Evolutionary conservation across 345 rosid species (phyloP).

Genomic region (Arabidopsis suecica): DNA sequence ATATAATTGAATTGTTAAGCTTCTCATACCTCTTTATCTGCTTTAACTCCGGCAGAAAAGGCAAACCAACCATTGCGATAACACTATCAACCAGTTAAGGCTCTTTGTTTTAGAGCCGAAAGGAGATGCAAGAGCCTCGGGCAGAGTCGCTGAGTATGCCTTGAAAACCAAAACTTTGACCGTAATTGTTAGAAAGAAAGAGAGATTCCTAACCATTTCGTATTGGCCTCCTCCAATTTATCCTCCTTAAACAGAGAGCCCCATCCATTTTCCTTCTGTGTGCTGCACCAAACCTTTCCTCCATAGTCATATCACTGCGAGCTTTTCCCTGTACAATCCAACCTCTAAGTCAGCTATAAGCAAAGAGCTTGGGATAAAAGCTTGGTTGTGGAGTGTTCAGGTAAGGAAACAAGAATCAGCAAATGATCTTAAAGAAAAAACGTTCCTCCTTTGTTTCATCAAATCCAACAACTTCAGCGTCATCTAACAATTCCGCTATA

Average conservation of each 20-base stretch:
- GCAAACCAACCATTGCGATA: conserved; percentile 37
- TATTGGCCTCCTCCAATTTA: conserved; percentile 91
- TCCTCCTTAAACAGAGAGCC: conserved; percentile 73
- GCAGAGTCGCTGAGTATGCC: conserved; percentile 6
- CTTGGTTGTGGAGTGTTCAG: conserved; percentile 6
- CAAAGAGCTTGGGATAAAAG: conserved; percentile 11
- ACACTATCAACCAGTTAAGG: conserved; percentile 48
- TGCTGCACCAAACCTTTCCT: conserved; percentile 93
- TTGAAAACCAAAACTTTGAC: conserved; percentile 4
- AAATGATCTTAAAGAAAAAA: conserved; percentile 6
- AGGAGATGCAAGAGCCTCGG: background rate
- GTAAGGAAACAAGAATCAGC: conserved; percentile 12
- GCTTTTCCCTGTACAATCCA: conserved; percentile 76
- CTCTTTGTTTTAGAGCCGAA: conserved; percentile 40
- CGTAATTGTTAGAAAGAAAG: conserved; percentile 30
- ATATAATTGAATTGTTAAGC: background rate
- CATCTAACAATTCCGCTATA: conserved; percentile 83
- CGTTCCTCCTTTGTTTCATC: conserved; percentile 94
- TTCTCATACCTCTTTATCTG: conserved; percentile 33
- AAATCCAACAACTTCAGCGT: conserved; percentile 90
- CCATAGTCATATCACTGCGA: conserved; percentile 94
- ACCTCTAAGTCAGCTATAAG: conserved; percentile 24
- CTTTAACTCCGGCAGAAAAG: conserved; percentile 34
- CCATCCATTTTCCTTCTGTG: conserved; percentile 96
- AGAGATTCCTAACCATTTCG: conserved; percentile 76